Percentiles rank a stretch among this genome's conserved stretches.
phyloP scores from a whole-genome alignment of 495 filamentous ascomycete genomes.

The Penicillium fimorum region DNA sequence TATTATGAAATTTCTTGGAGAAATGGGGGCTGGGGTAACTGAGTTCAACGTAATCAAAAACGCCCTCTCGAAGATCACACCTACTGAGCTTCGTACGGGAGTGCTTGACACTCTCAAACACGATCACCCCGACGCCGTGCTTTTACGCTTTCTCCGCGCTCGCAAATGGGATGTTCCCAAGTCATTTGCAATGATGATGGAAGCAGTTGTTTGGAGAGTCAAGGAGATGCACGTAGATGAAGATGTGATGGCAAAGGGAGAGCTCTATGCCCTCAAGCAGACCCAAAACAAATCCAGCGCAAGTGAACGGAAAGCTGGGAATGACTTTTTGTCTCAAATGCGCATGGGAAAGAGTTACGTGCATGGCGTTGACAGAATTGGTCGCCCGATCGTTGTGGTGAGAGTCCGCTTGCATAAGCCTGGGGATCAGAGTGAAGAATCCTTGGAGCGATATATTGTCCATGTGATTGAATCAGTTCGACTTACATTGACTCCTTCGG shows the following conservation, averaged over 20 bases:
- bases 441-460: constrained; percentile 82
- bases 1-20: constrained; percentile 24
- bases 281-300: constrained; percentile 52
- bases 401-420: constrained; percentile 75
- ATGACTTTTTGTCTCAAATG: constrained; percentile 80
- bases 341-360: constrained; percentile 89
- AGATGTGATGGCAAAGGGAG: constrained; percentile 74
- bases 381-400: constrained; percentile 80
- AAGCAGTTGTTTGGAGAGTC: constrained; percentile 83
- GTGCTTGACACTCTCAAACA: constrained; percentile 88
- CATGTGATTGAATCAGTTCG: constrained; percentile 89
- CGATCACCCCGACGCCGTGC: constrained; percentile 83
- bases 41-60: constrained; percentile 35
- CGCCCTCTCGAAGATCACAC: constrained; percentile 44
- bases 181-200: constrained; percentile 86
- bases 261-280: constrained; percentile 60
- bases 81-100: constrained; percentile 68
- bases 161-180: constrained; percentile 93
- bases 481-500: constrained; percentile 66
- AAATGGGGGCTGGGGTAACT: constrained; percentile 24
- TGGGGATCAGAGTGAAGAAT: constrained; percentile 81
- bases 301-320: constrained; percentile 58
- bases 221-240: constrained; percentile 79
- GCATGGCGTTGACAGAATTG: constrained; percentile 78
- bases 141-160: constrained; percentile 88